phyloP scores from a whole-genome alignment of 257 asterid genomes.

The Jacaranda copaia region DNA sequence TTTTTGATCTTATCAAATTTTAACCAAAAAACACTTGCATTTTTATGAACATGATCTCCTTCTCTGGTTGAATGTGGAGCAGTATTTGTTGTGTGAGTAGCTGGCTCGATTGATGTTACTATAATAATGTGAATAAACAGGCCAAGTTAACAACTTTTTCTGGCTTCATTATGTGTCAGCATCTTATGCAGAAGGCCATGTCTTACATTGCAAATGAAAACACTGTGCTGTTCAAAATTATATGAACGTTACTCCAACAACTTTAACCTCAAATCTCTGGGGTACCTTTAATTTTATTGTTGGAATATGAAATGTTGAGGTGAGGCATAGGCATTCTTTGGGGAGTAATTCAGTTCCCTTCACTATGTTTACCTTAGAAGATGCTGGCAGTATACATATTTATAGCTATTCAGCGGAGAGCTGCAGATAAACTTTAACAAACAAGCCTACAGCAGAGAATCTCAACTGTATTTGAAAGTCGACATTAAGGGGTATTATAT shows the following conservation, averaged over 20 bases:
- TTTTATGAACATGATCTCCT: background rate
- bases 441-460: background rate
- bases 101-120: background rate
- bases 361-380: too few relatives aligned
- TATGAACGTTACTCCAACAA: background rate
- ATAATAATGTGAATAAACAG: conserved; percentile 1
- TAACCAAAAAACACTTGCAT: conserved; percentile 5
- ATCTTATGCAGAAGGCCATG: background rate
- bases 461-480: background rate
- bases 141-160: background rate
- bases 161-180: conserved; percentile 6
- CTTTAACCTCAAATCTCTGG: too few relatives aligned
- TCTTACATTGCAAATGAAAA: background rate
- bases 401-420: too few relatives aligned
- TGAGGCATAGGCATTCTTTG: too few relatives aligned
- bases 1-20: conserved; percentile 18
- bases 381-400: too few relatives aligned
- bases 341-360: too few relatives aligned
- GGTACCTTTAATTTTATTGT: too few relatives aligned
- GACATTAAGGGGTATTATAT: background rate
- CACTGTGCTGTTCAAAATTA: background rate
- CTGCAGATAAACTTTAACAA: too few relatives aligned
- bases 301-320: too few relatives aligned
- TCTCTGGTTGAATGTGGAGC: background rate
- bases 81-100: background rate